Evolutionary conservation across 495 filamentous ascomycete genomes (phyloP).

Genomic region (Aspergillus asperescens): DNA sequence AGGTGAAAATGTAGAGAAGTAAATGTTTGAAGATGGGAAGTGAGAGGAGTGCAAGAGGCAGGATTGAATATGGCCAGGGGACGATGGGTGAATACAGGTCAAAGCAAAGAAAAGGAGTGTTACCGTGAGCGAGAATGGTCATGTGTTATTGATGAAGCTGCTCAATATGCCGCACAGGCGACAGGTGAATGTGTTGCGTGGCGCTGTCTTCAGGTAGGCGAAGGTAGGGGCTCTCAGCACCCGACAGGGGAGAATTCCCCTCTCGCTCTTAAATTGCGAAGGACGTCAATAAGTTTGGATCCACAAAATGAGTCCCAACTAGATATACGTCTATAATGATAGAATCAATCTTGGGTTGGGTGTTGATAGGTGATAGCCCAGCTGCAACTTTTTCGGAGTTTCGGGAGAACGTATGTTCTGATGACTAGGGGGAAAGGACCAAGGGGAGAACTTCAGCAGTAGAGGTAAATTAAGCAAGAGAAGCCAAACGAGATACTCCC

Average conservation of each 20-base stretch:
- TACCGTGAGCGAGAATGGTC: background rate
- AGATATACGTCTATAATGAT: background rate
- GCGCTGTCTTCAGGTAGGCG: conserved; percentile 8
- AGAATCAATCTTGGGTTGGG: background rate
- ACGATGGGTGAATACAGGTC: background rate
- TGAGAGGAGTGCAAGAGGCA: conserved; percentile 1
- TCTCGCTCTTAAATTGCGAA: background rate
- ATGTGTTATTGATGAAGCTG: conserved; percentile 9
- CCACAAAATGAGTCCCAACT: background rate
- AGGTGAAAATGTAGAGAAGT: background rate
- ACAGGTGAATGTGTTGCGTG: conserved; percentile 4
- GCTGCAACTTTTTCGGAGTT: background rate
- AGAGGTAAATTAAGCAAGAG: background rate
- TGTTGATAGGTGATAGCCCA: conserved; percentile 1
- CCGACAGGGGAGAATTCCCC: background rate
- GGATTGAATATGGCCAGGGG: background rate
- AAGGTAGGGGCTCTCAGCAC: conserved; percentile 6
- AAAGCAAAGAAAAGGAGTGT: background rate
- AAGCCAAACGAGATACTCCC: background rate
- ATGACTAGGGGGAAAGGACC: background rate
- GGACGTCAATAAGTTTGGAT: background rate
- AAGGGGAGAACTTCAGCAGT: background rate
- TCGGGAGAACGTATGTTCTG: background rate
- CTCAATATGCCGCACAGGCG: background rate
- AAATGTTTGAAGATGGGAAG: background rate